Base-by-base conservation (phyloP, 1,284 basidiomycete genomes). In the Apiotrichum siamense region DNA sequence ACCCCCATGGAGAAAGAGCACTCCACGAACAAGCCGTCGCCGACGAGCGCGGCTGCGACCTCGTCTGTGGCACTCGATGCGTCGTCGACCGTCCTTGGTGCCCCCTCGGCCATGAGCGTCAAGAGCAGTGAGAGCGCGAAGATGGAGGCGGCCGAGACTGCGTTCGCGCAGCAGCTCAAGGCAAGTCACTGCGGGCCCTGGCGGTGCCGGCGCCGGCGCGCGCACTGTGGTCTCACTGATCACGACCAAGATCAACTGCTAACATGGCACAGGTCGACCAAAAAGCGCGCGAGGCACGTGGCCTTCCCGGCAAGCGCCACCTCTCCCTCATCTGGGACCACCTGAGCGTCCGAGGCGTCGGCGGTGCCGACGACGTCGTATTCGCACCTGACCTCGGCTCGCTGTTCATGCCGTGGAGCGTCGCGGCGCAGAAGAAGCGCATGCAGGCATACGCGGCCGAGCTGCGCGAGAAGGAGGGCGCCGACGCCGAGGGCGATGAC, bases 301-400 rank as follows among this genome's bases (percentile, higher is more conserved):
- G 40, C 17, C 17, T 12, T 40, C 58, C 13, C 46, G 50, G 37
- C 20, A 61, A 7, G 37, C 50, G 12, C 43, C 54, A 58, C 11
- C 48, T 68, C 12, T 42, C 59, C 3, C 57, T 68, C 4, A 59
- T 61, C 2, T 64, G 59, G 44, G 44, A 62, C 35, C 52, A 66
- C 50, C 61, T 68, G 17, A 61, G 57, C 20, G 59, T 68, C 4
- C 55, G 64, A 29, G 66, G 66, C 4, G 41, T 49, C 27, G 66
- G 64, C n/a, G 60, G 61, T 13, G 57, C 62, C 10, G 64, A 63
- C 47, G 63, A 67, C 26, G 58, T 68, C 9, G 49, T 46, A 12
- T 66, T 64, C 31, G 64, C 54, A 1, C 60, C 64, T 9, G 65
- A 60, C 31, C 55, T 68, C 29, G 66, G 66, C 7, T 58, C 50